Evolutionary conservation across 2,329 filamentous ascomycete species (phyloP), one percentile per base, ranked within the genome.

Genomic region (Curvularia lunata): DNA sequence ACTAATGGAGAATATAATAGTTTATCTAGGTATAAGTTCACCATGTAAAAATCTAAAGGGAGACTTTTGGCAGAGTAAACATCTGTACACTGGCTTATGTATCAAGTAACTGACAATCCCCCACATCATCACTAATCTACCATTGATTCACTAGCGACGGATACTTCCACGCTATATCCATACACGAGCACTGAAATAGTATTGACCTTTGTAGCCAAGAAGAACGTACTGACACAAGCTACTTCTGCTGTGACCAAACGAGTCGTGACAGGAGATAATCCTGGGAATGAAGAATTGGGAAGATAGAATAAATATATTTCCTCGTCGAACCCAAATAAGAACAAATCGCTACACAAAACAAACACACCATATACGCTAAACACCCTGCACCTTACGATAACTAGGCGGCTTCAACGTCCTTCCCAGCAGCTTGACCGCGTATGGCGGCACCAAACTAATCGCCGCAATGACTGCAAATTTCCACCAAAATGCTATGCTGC

Each of bases 361-460:
- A 40, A 28, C 2, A 28, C 19, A 30, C n/a, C 16, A 34, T 13
- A 40, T 3, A 19, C n/a, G n/a, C 37, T 58, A 89, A 59, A 87
- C 85, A 43, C 84, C 88, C 78, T 90, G 89, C 47, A 99, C 93
- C 81, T 99, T 99, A 71, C 95, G 85, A 80, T 97, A 98, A 72
- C 91, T 96, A 19, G 93, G 93, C 61, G 95, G 95, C 79, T 90
- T 93, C 83, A 96, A 88, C 59, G 88, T 92, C 72, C 92, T 84
- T 69, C 90, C 84, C 64, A 97, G 90, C 59, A 96, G 77, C 81
- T 98, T 98, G 19, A 86, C 92, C 50, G 87, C 89, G 79, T 94
- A 97, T 1, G 94, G 91, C 18, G 95, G 95, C 47, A 96, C 85
- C 55, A 98, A 78, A 41, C 91, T 91, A 43, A 97, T 87, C 7